These are phyloP conservation scores for Parathielavia hyrcaniae DNA, from an alignment of 495 filamentous ascomycete species.

Conservation along the genomic window DNA sequence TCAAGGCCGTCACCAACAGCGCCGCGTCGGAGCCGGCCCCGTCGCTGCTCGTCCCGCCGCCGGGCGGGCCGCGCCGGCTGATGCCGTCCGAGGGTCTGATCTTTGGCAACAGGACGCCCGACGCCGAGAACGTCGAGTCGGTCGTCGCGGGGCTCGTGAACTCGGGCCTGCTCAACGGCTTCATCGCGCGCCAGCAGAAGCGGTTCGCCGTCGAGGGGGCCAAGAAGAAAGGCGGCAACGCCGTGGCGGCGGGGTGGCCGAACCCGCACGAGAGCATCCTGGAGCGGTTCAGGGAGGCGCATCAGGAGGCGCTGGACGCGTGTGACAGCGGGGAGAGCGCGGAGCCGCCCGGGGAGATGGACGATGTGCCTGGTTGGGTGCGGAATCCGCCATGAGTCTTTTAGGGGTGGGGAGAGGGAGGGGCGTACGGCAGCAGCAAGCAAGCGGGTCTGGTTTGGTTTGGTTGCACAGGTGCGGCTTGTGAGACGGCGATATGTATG, in stretches of 20 bases:
- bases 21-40: slow-evolving; percentile 24
- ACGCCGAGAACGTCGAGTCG: slow-evolving; percentile 66
- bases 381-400: slow-evolving; percentile 11
- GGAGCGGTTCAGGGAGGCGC: slow-evolving; percentile 30
- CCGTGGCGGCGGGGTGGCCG: slow-evolving; percentile 44
- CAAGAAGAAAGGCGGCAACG: slow-evolving; percentile 49
- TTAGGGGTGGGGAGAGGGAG: too few relatives aligned
- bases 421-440: background rate
- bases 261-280: slow-evolving; percentile 27
- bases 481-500: too few relatives aligned
- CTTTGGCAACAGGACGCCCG: slow-evolving; percentile 49
- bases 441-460: too few relatives aligned
- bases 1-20: slow-evolving; percentile 39
- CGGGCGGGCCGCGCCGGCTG: slow-evolving; percentile 42
- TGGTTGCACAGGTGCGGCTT: background rate
- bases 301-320: slow-evolving; percentile 27
- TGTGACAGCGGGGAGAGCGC: slow-evolving; percentile 19
- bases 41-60: slow-evolving; percentile 41
- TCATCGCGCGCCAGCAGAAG: slow-evolving; percentile 66
- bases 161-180: slow-evolving; percentile 81
- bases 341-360: slow-evolving; percentile 30
- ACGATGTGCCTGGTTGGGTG: slow-evolving; percentile 38
- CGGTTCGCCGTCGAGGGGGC: slow-evolving; percentile 80
- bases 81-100: slow-evolving; percentile 43
- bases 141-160: slow-evolving; percentile 69